Conservation (phyloP, 768 basidiomycete genomes). For the Boletus speciosus region DNA sequence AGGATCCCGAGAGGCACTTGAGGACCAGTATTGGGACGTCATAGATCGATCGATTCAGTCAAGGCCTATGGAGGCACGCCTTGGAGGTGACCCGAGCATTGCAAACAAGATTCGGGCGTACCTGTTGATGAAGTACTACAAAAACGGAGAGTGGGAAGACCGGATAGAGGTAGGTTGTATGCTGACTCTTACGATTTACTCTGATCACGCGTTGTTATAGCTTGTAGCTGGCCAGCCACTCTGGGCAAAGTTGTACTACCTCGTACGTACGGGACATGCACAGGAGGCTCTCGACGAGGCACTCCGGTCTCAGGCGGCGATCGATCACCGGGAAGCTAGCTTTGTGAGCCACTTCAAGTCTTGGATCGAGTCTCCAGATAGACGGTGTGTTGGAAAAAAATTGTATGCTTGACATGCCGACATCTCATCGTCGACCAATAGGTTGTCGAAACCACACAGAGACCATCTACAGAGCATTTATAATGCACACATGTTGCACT, state of each 20-base stretch:
- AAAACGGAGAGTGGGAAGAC: constrained; percentile 80
- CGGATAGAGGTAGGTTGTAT: constrained; percentile 70
- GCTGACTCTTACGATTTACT: background rate
- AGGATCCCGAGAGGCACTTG: constrained; percentile 78
- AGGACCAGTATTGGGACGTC: constrained; percentile 85
- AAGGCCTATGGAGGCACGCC: constrained; percentile 74
- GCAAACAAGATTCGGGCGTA: constrained; percentile 90
- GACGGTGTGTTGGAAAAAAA: constrained; percentile 48
- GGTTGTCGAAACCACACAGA: constrained; percentile 67
- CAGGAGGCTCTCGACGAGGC: constrained; percentile 81
- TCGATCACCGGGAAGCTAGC: constrained; percentile 74
- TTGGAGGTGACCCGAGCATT: constrained; percentile 90
- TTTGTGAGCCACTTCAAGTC: constrained; percentile 81
- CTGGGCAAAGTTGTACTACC: constrained; percentile 93
- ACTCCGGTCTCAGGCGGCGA: constrained; percentile 60
- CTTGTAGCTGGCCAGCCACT: constrained; percentile 82
- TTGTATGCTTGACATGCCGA: background rate
- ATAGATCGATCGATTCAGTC: constrained; percentile 80
- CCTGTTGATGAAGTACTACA: constrained; percentile 74
- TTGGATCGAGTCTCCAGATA: constrained; percentile 79
- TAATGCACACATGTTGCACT: constrained; percentile 87
- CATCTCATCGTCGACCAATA: constrained; percentile 24
- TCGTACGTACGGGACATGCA: constrained; percentile 81
- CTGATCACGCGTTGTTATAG: constrained; percentile 36
- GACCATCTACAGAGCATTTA: constrained; percentile 80